A percentile compares a stretch with the other conserved stretches of the same genome.
Evolutionary conservation across 768 basidiomycete genomes (phyloP).

Genomic region (Calocybe gangraenosa): DNA sequence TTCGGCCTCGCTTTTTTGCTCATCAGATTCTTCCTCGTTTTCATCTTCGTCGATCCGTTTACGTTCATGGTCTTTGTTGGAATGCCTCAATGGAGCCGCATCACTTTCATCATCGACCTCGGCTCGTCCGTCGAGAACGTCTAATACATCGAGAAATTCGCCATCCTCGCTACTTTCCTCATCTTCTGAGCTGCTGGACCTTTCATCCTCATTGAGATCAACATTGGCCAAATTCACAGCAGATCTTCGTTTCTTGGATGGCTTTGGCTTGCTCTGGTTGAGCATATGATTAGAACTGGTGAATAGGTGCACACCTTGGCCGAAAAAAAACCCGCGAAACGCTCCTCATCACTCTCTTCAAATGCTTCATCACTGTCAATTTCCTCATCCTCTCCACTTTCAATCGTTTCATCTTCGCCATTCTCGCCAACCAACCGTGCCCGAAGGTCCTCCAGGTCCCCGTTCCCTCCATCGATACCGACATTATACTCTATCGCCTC

Average conservation of each 20-base stretch:
- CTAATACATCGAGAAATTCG: conserved; percentile 61
- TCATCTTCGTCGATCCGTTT: conserved; percentile 9
- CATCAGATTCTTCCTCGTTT: conserved; percentile 24
- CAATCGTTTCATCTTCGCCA: conserved; percentile 50
- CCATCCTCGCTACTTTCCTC: conserved; percentile 48
- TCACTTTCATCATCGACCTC: conserved; percentile 40
- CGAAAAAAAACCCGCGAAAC: conserved; percentile 62
- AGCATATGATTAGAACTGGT: not conserved
- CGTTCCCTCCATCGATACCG: conserved; percentile 38
- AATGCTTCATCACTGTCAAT: conserved; percentile 83
- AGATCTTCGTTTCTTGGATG: conserved; percentile 23
- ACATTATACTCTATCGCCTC: conserved; percentile 41
- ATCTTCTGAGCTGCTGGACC: conserved; percentile 29
- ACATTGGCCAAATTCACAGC: conserved; percentile 49
- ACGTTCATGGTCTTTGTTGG: not conserved
- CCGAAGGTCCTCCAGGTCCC: conserved; percentile 32
- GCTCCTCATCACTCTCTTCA: conserved; percentile 78
- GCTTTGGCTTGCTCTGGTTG: conserved; percentile 21
- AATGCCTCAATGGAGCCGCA: conserved; percentile 21
- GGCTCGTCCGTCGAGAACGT: conserved; percentile 62
- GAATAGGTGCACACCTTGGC: conserved; percentile 30
- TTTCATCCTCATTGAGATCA: conserved; percentile 62
- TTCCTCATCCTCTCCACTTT: conserved; percentile 77
- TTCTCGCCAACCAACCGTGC: conserved; percentile 51
- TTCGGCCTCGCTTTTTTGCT: conserved; percentile 15